phyloP scores from a whole-genome alignment of 1,284 basidiomycete genomes.

The Cutaneotrichosporon sp. region DNA sequence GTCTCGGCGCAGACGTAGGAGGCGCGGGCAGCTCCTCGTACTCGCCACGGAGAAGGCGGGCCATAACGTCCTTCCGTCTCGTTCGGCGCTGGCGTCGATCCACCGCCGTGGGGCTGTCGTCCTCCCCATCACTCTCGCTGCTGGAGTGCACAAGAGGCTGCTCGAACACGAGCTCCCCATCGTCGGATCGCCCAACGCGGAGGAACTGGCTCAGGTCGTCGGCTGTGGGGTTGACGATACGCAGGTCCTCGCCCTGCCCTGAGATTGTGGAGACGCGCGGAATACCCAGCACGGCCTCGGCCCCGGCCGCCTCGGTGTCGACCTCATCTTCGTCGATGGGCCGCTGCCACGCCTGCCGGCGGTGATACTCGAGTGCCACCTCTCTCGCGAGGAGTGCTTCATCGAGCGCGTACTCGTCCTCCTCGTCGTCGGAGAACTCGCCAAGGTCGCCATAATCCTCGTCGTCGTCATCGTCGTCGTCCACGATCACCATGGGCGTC shows the following conservation, averaged over 20 bases:
- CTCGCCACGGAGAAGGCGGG: conserved; percentile 15
- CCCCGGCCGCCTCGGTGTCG: conserved; percentile 24
- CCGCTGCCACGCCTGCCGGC: conserved; percentile 32
- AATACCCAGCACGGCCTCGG: conserved; percentile 39
- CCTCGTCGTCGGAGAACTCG: conserved; percentile 39
- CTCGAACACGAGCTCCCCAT: conserved; percentile 51
- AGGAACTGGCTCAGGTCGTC: conserved; percentile 45
- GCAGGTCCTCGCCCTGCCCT: conserved; percentile 26
- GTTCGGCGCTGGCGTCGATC: conserved; percentile 23
- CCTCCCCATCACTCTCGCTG: conserved; percentile 26
- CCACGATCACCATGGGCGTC: conserved; percentile 11
- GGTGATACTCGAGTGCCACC: conserved; percentile 47
- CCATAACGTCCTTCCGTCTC: conserved; percentile 20
- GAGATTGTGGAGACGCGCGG: conserved; percentile 32
- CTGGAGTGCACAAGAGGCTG: conserved; percentile 25
- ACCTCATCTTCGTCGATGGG: conserved; percentile 32
- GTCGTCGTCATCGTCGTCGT: conserved; percentile 30
- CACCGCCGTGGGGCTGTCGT: conserved; percentile 23
- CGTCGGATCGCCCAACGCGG: conserved; percentile 48
- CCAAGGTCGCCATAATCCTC: conserved; percentile 39
- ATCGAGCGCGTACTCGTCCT: conserved; percentile 50
- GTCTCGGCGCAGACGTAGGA: neutral
- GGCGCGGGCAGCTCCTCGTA: conserved; percentile 25
- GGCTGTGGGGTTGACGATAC: conserved; percentile 47
- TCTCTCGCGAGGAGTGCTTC: conserved; percentile 47